A percentile compares a stretch with the other conserved stretches of the same genome.
phyloP scores from a whole-genome alignment of 1,284 basidiomycete genomes.

The Calocybe gambosa region DNA sequence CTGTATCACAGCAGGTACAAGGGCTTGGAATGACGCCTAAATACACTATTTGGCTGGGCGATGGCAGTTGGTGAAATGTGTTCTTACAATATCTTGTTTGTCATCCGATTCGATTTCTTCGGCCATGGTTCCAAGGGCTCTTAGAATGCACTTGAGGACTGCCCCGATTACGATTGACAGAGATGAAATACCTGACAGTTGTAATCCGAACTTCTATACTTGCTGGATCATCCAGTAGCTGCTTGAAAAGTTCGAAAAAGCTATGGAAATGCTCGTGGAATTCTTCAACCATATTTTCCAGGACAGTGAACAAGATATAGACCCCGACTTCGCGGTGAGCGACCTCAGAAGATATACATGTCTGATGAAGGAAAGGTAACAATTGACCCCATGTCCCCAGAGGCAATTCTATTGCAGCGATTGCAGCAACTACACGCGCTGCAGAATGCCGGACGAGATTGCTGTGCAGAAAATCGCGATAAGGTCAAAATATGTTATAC shows the following conservation, averaged over 20 bases:
- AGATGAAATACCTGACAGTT: slow-evolving; percentile 58
- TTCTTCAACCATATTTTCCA: slow-evolving; percentile 89
- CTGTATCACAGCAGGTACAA: slow-evolving; percentile 86
- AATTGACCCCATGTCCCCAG: slow-evolving; percentile 82
- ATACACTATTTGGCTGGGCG: slow-evolving; percentile 4
- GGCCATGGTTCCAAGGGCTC: slow-evolving; percentile 87
- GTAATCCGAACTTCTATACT: slow-evolving; percentile 90
- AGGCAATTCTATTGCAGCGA: slow-evolving; percentile 88
- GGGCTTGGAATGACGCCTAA: slow-evolving; percentile 83
- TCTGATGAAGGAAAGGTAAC: slow-evolving; percentile 83
- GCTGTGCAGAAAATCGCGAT: slow-evolving; percentile 34
- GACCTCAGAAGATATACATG: slow-evolving; percentile 65
- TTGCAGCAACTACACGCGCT: slow-evolving; percentile 89
- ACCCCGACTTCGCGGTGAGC: slow-evolving; percentile 87
- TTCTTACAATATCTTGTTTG: slow-evolving; percentile 77
- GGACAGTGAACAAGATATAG: slow-evolving; percentile 87
- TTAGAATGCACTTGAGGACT: slow-evolving; percentile 20
- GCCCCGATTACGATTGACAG: slow-evolving; percentile 12
- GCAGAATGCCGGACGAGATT: slow-evolving; percentile 86
- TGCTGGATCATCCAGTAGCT: slow-evolving; percentile 82
- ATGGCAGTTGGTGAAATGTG: background rate
- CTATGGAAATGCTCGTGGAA: slow-evolving; percentile 75
- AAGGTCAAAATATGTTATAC: slow-evolving; percentile 9
- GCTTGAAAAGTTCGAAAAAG: slow-evolving; percentile 81
- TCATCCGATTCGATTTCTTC: slow-evolving; percentile 91